Conservation (phyloP, 2,329 filamentous ascomycete genomes). For the Phialophora tarda region DNA sequence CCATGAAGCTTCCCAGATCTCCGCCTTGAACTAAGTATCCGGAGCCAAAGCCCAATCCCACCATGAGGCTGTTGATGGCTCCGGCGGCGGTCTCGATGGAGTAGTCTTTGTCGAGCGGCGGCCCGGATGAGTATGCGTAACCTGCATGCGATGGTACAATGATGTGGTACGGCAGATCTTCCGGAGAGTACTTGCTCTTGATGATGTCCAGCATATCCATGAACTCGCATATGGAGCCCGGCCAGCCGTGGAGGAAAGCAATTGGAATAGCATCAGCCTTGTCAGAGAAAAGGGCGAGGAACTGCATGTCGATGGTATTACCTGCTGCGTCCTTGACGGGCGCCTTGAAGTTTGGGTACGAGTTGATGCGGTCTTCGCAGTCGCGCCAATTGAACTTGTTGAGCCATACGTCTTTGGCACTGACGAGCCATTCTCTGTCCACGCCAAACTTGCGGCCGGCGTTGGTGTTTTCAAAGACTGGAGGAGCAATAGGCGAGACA, state of each 20-base stretch:
- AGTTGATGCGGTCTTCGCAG: conserved; percentile 19
- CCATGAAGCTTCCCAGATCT: conserved; percentile 58
- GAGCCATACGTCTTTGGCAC: conserved; percentile 17
- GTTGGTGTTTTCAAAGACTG: conserved; percentile 3
- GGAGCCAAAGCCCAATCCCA: conserved; percentile 58
- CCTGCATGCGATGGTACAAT: conserved; percentile 63
- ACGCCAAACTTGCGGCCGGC: conserved; percentile 22
- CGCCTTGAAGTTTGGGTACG: conserved; percentile 11
- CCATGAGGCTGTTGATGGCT: conserved; percentile 59
- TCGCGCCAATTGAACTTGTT: conserved; percentile 23
- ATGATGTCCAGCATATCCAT: conserved; percentile 57
- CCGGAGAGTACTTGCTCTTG: conserved; percentile 53
- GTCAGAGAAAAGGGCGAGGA: conserved; percentile 60
- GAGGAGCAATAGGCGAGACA: conserved; percentile 1
- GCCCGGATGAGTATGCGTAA: conserved; percentile 58
- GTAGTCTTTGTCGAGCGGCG: conserved; percentile 54
- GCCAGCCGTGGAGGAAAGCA: conserved; percentile 55
- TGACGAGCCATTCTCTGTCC: conserved; percentile 15
- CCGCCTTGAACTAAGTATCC: conserved; percentile 64
- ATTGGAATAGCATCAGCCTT: conserved; percentile 60
- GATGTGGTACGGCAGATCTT: conserved; percentile 62
- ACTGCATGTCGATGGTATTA: conserved; percentile 53
- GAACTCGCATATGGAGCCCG: conserved; percentile 58
- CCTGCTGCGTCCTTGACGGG: conserved; percentile 41
- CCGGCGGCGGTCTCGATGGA: conserved; percentile 48